phyloP scores from a whole-genome alignment of 2,329 filamentous ascomycete species.

The Clonostachys rosea region DNA sequence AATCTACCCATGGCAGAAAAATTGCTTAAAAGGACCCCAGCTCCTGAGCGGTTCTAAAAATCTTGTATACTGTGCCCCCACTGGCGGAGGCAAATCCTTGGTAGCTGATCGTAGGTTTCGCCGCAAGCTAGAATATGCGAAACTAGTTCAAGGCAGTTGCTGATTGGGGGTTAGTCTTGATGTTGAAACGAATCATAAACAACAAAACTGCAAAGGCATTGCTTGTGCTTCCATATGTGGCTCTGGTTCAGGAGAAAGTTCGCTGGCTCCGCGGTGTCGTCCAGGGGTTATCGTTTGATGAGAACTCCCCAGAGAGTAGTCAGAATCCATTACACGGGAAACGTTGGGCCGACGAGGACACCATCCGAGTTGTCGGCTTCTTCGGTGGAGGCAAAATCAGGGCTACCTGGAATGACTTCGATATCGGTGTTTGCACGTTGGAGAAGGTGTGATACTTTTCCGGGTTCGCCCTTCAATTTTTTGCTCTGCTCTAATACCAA shows the following conservation, averaged over 20 bases:
- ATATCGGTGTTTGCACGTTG: slow-evolving; percentile 75
- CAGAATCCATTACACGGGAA: slow-evolving; percentile 36
- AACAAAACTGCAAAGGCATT: slow-evolving; percentile 63
- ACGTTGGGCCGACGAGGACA: slow-evolving; percentile 49
- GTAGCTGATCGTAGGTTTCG: slow-evolving; percentile 52
- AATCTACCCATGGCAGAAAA: slow-evolving; percentile 78
- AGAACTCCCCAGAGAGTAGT: slow-evolving; percentile 9
- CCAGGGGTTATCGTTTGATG: slow-evolving; percentile 43
- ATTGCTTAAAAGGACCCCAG: slow-evolving; percentile 64
- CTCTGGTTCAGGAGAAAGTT: slow-evolving; percentile 75
- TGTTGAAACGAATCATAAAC: slow-evolving; percentile 67
- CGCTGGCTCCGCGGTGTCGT: slow-evolving; percentile 68
- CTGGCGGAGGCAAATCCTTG: slow-evolving; percentile 73
- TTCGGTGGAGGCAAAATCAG: slow-evolving; percentile 69
- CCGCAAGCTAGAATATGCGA: background rate
- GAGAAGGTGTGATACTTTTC: slow-evolving; percentile 51
- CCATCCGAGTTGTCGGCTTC: slow-evolving; percentile 64
- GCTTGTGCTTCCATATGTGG: slow-evolving; percentile 71
- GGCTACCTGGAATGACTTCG: slow-evolving; percentile 67
- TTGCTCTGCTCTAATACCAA: background rate
- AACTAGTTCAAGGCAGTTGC: background rate
- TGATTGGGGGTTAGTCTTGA: slow-evolving; percentile 31
- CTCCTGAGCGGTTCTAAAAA: slow-evolving; percentile 62
- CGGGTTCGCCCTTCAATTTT: background rate
- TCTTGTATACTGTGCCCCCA: slow-evolving; percentile 75